phyloP scores from a whole-genome alignment of 2,329 filamentous ascomycete genomes.

The Grosmannia huntii region DNA sequence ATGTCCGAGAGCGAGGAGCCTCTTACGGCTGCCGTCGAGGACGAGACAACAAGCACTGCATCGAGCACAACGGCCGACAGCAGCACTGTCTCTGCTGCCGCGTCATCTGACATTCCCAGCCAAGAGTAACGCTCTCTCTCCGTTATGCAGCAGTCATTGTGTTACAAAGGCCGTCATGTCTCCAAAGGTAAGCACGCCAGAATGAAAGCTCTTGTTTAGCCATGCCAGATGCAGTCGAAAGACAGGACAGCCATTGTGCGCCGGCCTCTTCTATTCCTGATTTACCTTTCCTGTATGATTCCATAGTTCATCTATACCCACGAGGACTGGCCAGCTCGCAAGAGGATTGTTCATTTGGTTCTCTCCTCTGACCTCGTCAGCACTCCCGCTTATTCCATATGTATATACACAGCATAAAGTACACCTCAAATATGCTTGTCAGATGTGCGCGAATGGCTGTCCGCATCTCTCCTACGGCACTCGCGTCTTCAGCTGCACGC shows the following conservation, averaged over 20 bases:
- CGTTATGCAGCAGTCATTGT: too few relatives aligned
- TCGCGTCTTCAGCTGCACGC: conserved; percentile 65
- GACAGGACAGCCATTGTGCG: background rate
- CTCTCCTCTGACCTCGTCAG: too few relatives aligned
- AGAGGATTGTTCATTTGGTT: too few relatives aligned
- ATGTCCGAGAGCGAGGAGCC: too few relatives aligned
- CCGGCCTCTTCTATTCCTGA: background rate
- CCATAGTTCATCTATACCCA: background rate
- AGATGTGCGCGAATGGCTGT: background rate
- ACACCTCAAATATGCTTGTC: too few relatives aligned
- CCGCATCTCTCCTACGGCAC: conserved; percentile 21
- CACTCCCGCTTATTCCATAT: too few relatives aligned
- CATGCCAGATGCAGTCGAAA: background rate
- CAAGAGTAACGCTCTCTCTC: too few relatives aligned
- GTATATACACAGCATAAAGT: too few relatives aligned
- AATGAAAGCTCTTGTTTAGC: background rate
- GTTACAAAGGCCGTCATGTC: too few relatives aligned
- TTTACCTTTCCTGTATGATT: background rate
- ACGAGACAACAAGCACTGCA: background rate
- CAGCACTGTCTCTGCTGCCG: background rate
- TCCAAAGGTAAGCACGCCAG: background rate
- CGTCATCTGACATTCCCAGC: background rate
- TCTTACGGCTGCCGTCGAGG: background rate
- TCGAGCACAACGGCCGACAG: background rate
- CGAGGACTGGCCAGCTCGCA: too few relatives aligned